A percentile compares a stretch with the other conserved stretches of the same genome.
Conservation (phyloP, 129 eudicot genomes). For the Erigeron canadensis region DNA sequence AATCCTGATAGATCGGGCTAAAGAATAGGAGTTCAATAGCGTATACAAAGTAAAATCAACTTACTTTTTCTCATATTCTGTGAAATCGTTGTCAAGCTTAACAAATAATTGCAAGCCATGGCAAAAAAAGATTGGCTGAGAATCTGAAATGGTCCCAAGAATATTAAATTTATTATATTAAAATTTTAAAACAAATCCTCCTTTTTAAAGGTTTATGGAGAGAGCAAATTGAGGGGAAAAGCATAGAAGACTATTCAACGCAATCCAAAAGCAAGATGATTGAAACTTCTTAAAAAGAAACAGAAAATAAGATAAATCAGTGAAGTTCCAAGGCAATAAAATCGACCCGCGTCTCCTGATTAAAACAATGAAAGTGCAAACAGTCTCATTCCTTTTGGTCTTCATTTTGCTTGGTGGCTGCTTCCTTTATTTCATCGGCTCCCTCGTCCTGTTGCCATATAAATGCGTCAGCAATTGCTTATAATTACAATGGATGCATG, state of each 20-base stretch:
- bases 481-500: no score
- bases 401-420: constrained; percentile 46
- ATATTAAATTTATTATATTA: neutral
- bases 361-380: neutral
- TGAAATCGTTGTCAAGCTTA: no score
- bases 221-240: neutral
- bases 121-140: neutral
- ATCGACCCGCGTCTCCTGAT: neutral
- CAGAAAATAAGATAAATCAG: constrained; percentile 1
- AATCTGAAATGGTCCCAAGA: neutral
- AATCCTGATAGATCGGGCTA: no score
- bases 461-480: neutral
- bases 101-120: no score
- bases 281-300: neutral
- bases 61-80: no score
- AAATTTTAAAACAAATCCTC: neutral
- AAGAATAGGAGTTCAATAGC: no score
- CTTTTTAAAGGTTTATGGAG: neutral
- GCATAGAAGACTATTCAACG: constrained; percentile 7
- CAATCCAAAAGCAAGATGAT: neutral
- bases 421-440: constrained; percentile 71
- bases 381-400: constrained; percentile 46
- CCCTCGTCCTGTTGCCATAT: constrained; percentile 61
- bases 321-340: constrained; percentile 18
- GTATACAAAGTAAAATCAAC: no score